Percentiles rank a stretch among this genome's conserved stretches.
phyloP scores from a whole-genome alignment of 176 grass and related monocot genomes.

The Oryza glumipatula region DNA sequence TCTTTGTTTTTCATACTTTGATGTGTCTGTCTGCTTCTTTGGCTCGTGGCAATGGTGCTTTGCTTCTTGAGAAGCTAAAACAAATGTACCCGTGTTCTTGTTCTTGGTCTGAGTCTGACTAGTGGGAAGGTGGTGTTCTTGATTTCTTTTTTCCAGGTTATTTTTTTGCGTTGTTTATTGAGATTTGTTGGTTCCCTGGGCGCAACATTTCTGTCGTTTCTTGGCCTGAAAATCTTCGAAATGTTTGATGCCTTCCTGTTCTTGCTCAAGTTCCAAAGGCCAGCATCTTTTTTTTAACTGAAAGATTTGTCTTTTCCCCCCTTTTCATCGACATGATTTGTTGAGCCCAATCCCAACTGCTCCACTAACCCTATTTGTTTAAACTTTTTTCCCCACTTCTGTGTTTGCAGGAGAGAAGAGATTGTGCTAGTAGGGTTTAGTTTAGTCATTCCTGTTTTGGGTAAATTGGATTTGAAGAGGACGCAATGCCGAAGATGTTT shows the following conservation, averaged over 20 bases:
- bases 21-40: slow-evolving; percentile 43
- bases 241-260: slow-evolving; percentile 45
- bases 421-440: slow-evolving; percentile 33
- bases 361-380: slow-evolving; percentile 23
- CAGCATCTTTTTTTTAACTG: slow-evolving; percentile 42
- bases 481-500: slow-evolving; percentile 94
- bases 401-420: slow-evolving; percentile 44
- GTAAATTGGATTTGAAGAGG: slow-evolving; percentile 1
- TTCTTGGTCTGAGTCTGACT: slow-evolving; percentile 11
- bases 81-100: background rate
- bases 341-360: slow-evolving; percentile 30
- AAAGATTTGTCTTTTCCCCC: slow-evolving; percentile 24
- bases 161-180: background rate
- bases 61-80: slow-evolving; percentile 44
- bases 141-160: background rate
- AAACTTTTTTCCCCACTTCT: background rate
- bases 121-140: background rate
- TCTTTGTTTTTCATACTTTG: slow-evolving; percentile 23
- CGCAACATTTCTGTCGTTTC: slow-evolving; percentile 10
- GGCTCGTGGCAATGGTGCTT: slow-evolving; percentile 31
- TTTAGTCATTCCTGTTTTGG: background rate
- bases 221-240: slow-evolving; percentile 11
- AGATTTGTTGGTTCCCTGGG: slow-evolving; percentile 10
- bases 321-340: slow-evolving; percentile 28
- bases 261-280: slow-evolving; percentile 44